These are phyloP conservation scores for Plantago coronopus DNA, from an alignment of 305 asterid genomes.

Conservation along the genomic window DNA sequence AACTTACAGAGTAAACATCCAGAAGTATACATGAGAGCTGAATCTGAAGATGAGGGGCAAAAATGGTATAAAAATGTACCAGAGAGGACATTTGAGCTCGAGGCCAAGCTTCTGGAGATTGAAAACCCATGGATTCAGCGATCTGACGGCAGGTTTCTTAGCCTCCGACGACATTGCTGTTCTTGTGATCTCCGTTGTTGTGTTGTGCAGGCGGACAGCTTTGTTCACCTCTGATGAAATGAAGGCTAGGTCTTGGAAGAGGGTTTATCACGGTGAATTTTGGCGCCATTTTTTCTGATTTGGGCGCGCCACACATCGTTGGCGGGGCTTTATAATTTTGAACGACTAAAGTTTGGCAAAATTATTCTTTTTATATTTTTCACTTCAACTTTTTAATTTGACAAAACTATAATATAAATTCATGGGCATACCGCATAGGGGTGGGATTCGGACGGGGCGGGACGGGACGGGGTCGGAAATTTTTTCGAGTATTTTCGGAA, in stretches of 20 bases:
- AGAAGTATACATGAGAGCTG: no score
- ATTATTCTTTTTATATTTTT: no score
- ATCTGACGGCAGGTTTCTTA: slow-evolving; percentile 29
- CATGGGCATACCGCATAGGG: no score
- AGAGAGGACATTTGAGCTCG: slow-evolving; percentile 81
- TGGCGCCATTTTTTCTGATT: slow-evolving; percentile 9
- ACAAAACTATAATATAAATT: no score
- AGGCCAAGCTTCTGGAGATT: slow-evolving; percentile 72
- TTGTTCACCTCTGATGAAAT: background rate
- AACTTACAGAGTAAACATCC: background rate
- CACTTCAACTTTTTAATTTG: no score
- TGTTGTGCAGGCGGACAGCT: no score
- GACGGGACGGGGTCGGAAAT: no score
- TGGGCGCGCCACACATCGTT: slow-evolving; percentile 1
- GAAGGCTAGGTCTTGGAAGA: background rate
- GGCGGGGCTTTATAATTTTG: background rate
- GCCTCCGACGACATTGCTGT: slow-evolving; percentile 38
- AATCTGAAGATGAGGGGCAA: background rate
- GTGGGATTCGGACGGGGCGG: no score
- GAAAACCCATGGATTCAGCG: slow-evolving; percentile 63
- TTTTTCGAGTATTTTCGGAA: no score
- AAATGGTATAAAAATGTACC: slow-evolving; percentile 32
- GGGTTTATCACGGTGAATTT: background rate
- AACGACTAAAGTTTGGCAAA: no score
- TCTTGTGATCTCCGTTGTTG: background rate